These are phyloP conservation scores for Barbatosphaeria neglecta DNA, from an alignment of 495 filamentous ascomycete genomes.

Conservation along the genomic window DNA sequence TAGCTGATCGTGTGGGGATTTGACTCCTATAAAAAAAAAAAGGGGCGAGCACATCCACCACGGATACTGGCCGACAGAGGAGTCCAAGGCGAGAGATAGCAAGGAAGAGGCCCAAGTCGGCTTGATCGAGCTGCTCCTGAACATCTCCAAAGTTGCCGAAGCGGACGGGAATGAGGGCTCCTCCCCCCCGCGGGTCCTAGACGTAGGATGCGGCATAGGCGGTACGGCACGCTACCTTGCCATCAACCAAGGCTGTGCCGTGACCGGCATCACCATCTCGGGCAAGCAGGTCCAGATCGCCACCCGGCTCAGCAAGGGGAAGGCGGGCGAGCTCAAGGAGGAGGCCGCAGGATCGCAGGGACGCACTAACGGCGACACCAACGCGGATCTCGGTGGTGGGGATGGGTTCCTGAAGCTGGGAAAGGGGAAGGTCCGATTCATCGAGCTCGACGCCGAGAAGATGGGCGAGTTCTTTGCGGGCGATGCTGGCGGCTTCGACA, in stretches of 20 bases:
- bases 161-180: not conserved
- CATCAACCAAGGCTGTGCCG: slow-evolving; percentile 26
- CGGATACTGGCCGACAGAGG: slow-evolving; percentile 36
- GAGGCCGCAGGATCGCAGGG: no score
- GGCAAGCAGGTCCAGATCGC: slow-evolving; percentile 43
- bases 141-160: slow-evolving; percentile 26
- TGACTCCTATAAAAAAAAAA: not conserved
- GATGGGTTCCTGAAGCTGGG: slow-evolving; percentile 22
- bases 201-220: slow-evolving; percentile 46
- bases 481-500: slow-evolving; percentile 27
- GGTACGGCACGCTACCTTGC: slow-evolving; percentile 44
- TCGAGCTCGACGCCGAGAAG: slow-evolving; percentile 48
- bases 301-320: slow-evolving; percentile 24
- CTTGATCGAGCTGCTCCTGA: slow-evolving; percentile 37
- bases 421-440: slow-evolving; percentile 32
- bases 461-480: slow-evolving; percentile 38
- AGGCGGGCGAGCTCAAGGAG: slow-evolving; percentile 5
- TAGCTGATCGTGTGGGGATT: not conserved
- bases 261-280: slow-evolving; percentile 48
- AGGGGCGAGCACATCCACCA: slow-evolving; percentile 55
- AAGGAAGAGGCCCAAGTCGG: slow-evolving; percentile 42
- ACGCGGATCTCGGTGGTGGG: not conserved
- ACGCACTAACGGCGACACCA: not conserved
- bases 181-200: slow-evolving; percentile 25
- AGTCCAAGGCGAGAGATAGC: slow-evolving; percentile 23